Evolutionary conservation across 2,329 filamentous ascomycete species (phyloP), one percentile per base, ranked within the genome.

Genomic region (Alternaria brassicicola): DNA sequence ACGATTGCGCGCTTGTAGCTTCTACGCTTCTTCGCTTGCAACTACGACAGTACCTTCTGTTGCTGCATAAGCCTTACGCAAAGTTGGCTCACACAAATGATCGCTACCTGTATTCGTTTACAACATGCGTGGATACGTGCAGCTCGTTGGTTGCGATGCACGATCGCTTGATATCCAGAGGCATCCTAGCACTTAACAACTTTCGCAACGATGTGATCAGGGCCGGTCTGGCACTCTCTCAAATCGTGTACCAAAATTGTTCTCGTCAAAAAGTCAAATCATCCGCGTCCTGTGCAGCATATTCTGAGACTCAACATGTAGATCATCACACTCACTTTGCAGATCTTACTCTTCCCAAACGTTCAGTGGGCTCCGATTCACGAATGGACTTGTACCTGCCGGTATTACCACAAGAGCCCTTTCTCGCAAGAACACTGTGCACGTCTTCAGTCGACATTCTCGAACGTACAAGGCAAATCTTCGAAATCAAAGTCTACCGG

Each of bases 11-110:
- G 5, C 23, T 47, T 1, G 52, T 68, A 12, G 63, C 71, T n/a
- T 51, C 58, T 9, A 67, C 66, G 3, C 55, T 75, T 7, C 63
- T 78, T 1, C 64, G 67, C 8, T 52, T 78, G 15, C 76, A 78
- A 38, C 64, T 77, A 0, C 68, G 64, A 6, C 76, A 78, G 30
- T 77, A 71, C 33, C 62, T 76, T 4, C 57, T 78, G 8, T 65
- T 77, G 12, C 52, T 78, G 9, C 76, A 78, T 47, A 65, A 61
- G 15, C 72, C 75, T 0, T 78, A 72, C 31, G 74, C 74, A 5
- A 70, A 58, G 10, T 53, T 69, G 13, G 71, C 71, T 1, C 33
- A 52, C 3, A 62, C 43, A 6, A 70, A 76, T 28, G 58, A 63
- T 6, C 75, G 67, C 12, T 76, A 69, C 36, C 54, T 60, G 3